Conservation (phyloP, 441 rosid genomes). For the Melianthus villosus region DNA sequence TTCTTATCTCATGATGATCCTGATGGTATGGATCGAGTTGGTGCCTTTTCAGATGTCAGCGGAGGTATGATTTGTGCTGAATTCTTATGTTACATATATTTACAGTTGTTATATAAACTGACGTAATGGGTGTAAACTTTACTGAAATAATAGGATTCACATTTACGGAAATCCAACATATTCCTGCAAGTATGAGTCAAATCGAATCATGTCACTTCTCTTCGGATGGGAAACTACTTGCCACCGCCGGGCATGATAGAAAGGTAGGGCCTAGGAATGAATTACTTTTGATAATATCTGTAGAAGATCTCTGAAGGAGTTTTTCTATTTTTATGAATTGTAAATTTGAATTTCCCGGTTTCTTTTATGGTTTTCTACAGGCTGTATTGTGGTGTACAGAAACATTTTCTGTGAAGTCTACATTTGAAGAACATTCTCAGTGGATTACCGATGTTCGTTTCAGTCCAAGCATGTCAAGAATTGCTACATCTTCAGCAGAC, state of each 20-base stretch:
- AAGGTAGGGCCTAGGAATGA: conserved; percentile 31
- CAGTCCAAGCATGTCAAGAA: conserved; percentile 73
- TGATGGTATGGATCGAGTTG: conserved; percentile 40
- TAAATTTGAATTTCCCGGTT: not conserved
- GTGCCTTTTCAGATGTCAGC: conserved; percentile 52
- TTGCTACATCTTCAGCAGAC: conserved; percentile 88
- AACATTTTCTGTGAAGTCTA: conserved; percentile 38
- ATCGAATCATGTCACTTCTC: conserved; percentile 82
- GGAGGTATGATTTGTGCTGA: conserved; percentile 25
- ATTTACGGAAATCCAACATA: conserved; percentile 42
- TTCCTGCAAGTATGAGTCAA: conserved; percentile 46
- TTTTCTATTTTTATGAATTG: not conserved
- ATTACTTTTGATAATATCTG: not conserved
- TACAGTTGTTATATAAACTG: too few species aligned
- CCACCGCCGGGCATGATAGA: conserved; percentile 80
- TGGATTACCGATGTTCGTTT: conserved; percentile 80
- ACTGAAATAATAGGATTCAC: conserved; percentile 43
- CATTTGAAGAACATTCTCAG: conserved; percentile 64
- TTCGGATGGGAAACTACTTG: conserved; percentile 78
- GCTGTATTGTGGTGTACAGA: conserved; percentile 72
- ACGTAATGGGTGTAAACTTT: too few species aligned
- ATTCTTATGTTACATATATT: conserved; percentile 2
- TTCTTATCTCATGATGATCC: conserved; percentile 58
- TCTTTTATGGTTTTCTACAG: conserved; percentile 21
- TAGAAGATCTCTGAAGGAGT: not conserved